Evolutionary conservation across 2,329 filamentous ascomycete species (phyloP), one percentile per base, ranked within the genome.

Genomic region (Colletotrichum sansevieriae): DNA sequence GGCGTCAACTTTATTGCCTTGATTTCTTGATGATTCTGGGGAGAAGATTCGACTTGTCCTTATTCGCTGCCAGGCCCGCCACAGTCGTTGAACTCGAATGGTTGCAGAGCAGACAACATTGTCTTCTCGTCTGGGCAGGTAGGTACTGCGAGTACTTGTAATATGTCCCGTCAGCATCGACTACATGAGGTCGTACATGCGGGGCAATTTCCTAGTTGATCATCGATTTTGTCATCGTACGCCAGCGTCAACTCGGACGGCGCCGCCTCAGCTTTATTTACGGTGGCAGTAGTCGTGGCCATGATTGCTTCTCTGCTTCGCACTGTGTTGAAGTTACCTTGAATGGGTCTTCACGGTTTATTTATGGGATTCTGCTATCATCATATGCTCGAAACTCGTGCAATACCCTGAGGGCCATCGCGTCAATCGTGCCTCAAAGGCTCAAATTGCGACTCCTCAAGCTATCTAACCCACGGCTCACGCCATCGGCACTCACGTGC

Each of bases 271-370:
- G 46, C 41, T 13, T 66, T 64, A 33, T 10, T 33, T 91, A 35
- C 96, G 86, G 75, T 90, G 92, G 77, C 97, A 91, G 3, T 93
- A 93, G 75, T 96, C 97, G 85, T 95, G 97, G 69, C 98, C 84
- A 79, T 90, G 97, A 70, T 93, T 44, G 4, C 13, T 15, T 11
- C 3, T 4, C 5, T 33, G 4, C n/a, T 11, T 2, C 3, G 0
- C 0, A 3, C 25, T 29, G 25, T 29, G 25, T 29, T 29, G 4
- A 4, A 29, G 7, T 7, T 29, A 1, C 7, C 7, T 29, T 7
- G 25, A 29, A 29, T 29, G 25, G 25, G 25, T 29, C 25, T 7
- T 5, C 5, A 29, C 4, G 5, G 25, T 29, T 29, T 29, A 7
- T 29, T 29, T 6, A 6, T 29, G 25, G 25, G 25, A 2, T 29